Percentiles rank a stretch among this genome's conserved stretches.
Evolutionary conservation across 306 rosid genomes (phyloP).

Genomic region (Vicia faba): DNA sequence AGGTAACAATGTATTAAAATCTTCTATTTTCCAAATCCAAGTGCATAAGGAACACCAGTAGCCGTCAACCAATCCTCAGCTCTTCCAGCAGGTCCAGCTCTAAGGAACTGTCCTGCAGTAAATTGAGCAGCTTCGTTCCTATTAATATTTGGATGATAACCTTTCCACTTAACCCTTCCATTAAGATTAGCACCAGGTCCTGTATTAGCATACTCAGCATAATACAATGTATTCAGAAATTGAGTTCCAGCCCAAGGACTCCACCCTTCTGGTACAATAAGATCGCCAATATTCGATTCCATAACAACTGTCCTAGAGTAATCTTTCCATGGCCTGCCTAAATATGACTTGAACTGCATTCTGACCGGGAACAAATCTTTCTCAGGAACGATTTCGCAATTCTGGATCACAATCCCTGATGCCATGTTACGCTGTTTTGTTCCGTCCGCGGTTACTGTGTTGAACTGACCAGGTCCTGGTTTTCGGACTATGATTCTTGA

Average conservation of each 20-base stretch:
- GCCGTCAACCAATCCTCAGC: conserved; percentile 55
- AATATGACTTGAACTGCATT: conserved; percentile 43
- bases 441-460: conserved; percentile 71
- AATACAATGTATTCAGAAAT: conserved; percentile 48
- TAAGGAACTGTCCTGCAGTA: conserved; percentile 48
- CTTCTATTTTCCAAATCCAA: conserved; percentile 28
- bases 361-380: conserved; percentile 35
- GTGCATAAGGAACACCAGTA: conserved; percentile 36
- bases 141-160: conserved; percentile 41
- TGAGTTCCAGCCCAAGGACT: conserved; percentile 46
- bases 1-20: conserved; percentile 1
- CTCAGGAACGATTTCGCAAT: conserved; percentile 65
- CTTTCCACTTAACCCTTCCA: conserved; percentile 58
- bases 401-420: conserved; percentile 62
- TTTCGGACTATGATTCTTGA: conserved; percentile 50
- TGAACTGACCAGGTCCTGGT: conserved; percentile 52
- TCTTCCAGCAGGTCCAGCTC: conserved; percentile 28
- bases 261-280: conserved; percentile 52
- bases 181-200: conserved; percentile 61
- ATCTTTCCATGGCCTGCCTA: conserved; percentile 79
- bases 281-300: conserved; percentile 59
- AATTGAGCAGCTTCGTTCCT: conserved; percentile 46
- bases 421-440: conserved; percentile 31
- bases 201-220: conserved; percentile 56
- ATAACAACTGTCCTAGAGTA: conserved; percentile 58